Percentiles rank a stretch among this genome's conserved stretches.
These are phyloP conservation scores for Edaphochlamys debaryana DNA, from an alignment of 139 green algal genomes.

Conservation along the genomic window DNA sequence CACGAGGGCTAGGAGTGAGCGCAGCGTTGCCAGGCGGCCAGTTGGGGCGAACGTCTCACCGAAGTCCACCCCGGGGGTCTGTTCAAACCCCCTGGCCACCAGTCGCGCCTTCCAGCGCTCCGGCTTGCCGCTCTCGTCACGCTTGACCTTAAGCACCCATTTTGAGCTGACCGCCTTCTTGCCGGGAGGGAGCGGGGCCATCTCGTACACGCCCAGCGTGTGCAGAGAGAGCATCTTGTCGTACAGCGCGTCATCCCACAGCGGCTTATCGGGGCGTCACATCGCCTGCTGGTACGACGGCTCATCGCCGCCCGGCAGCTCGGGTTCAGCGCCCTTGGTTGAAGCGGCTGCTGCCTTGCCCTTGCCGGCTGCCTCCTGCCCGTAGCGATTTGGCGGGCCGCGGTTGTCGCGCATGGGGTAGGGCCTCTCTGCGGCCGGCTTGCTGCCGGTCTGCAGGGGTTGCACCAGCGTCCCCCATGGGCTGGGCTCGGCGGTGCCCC, in stretches of 20 bases:
- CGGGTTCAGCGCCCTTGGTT: background rate
- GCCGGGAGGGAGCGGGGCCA: background rate
- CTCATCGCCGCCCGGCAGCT: background rate
- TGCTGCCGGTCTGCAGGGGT: too few species aligned
- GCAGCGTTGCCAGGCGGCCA: constrained; percentile 32
- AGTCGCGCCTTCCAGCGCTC: constrained; percentile 45
- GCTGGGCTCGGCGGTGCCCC: too few species aligned
- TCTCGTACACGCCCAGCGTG: background rate
- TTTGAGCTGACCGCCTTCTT: background rate
- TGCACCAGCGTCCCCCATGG: too few species aligned
- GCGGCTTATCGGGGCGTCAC: background rate
- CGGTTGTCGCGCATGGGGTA: background rate
- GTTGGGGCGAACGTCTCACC: constrained; percentile 55
- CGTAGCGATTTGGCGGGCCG: background rate
- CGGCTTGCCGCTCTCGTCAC: constrained; percentile 9
- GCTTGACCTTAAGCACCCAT: constrained; percentile 48
- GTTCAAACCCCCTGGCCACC: constrained; percentile 63
- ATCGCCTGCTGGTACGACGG: background rate
- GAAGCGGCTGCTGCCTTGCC: too few species aligned
- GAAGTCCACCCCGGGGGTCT: constrained; percentile 50
- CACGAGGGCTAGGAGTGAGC: constrained; percentile 36
- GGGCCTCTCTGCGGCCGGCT: too few species aligned
- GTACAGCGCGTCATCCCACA: constrained; percentile 22
- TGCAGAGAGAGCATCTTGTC: constrained; percentile 30
- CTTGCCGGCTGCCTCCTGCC: background rate